Percentiles rank a stretch among this genome's conserved stretches.
Evolutionary conservation across 2,329 filamentous ascomycete genomes (phyloP).

Genomic region (Clarireedia paspali): DNA sequence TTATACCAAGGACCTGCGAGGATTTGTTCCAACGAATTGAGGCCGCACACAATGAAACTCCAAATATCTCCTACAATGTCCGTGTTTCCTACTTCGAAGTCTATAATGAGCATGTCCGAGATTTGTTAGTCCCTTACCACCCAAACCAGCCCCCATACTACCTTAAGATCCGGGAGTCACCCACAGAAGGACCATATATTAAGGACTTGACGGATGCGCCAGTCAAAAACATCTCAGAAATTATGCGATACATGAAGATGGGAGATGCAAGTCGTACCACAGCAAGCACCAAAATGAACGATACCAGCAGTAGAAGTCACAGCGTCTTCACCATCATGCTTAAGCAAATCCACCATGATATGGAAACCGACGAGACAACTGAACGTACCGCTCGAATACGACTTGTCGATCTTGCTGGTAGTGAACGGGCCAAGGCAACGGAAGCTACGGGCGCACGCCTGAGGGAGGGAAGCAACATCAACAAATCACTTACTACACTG

Average conservation of each 20-base stretch:
- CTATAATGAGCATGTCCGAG: conserved; percentile 98
- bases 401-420: conserved; percentile 89
- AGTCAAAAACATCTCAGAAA: conserved; percentile 78
- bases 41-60: conserved; percentile 61
- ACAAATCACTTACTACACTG: conserved; percentile 93
- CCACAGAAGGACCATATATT: conserved; percentile 90
- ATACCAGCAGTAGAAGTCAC: conserved; percentile 92
- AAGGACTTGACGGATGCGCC: conserved; percentile 93
- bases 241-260: conserved; percentile 82
- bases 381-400: conserved; percentile 91
- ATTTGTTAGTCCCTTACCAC: conserved; percentile 70
- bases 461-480: conserved; percentile 95
- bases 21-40: conserved; percentile 94
- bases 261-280: conserved; percentile 83
- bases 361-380: conserved; percentile 95
- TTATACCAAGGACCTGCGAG: conserved; percentile 92
- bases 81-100: conserved; percentile 98
- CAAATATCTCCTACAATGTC: conserved; percentile 93
- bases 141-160: conserved; percentile 75
- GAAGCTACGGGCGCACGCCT: conserved; percentile 88
- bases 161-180: conserved; percentile 94
- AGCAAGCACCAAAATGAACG: conserved; percentile 98
- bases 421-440: conserved; percentile 88
- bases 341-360: conserved; percentile 96
- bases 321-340: conserved; percentile 97